Base-by-base conservation (phyloP, 1,284 basidiomycete genomes). In the Abortiporus biennis region DNA sequence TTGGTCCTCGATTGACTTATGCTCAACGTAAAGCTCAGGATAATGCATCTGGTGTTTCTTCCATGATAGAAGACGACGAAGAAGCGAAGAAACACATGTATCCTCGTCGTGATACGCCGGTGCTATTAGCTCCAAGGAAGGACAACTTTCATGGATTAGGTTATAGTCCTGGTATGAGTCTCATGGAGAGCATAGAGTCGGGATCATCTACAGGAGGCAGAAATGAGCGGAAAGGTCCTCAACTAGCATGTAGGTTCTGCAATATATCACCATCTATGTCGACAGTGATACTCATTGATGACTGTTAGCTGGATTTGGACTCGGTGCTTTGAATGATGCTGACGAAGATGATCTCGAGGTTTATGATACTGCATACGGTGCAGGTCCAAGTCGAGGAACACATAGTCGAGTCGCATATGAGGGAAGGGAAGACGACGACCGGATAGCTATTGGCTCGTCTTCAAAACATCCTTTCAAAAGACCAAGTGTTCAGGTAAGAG, bases 311-410 rank as follows among this genome's bases (percentile, higher is more conserved):
- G 87, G 87, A 0, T 92, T 92, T 54, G 90, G 90, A 20, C 67
- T 92, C 3, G 88, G 88, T n/a, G 88, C 84, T 1, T 62, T 89
- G 32, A 92, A 92, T 54, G 85, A 90, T 43, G 86, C 85, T 0
- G 91, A 92, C 35, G 90, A 94, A 42, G 92, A 94, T 54, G 91
- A 95, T 53, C 52, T 92, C 20, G 91, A 93, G 54, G 72, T 93
- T 1, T 95, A 95, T 54, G 85, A 88, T 51, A 64, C 42, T 47
- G n/a, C n/a, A n/a, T n/a, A n/a, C n/a, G 55, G 64, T 39, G 50
- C 34, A 43, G 62, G 32, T 31, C 52, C 29, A 47, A n/a, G n/a
- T n/a, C 59, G 27, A 4, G 61, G 65, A n/a, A n/a, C n/a, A n/a
- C 68, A 68, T 47, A 75, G 66, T 48, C 69, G 73, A 22, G 71